Conservation (phyloP, 208 protist genomes). For the Crithidia expoeki region DNA sequence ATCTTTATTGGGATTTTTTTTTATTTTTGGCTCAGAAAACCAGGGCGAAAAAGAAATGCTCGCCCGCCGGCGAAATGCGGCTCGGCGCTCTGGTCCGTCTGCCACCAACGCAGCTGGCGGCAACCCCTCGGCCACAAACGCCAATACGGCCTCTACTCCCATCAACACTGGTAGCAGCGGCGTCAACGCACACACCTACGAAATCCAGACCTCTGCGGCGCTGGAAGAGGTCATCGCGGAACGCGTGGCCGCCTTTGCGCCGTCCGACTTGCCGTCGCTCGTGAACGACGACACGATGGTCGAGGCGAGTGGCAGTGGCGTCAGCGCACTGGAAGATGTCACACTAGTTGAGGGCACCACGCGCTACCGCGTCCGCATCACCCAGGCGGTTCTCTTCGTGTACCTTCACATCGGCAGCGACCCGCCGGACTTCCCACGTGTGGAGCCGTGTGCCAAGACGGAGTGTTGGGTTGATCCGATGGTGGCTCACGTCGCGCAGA, state of each 20-base stretch:
- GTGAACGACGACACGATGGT: conserved; percentile 46
- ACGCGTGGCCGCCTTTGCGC: conserved; percentile 68
- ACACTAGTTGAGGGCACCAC: conserved; percentile 24
- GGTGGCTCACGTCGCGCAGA: conserved; percentile 65
- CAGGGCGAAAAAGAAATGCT: conserved; percentile 17
- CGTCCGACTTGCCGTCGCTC: conserved; percentile 66
- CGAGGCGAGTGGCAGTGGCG: conserved; percentile 26
- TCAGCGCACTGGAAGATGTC: conserved; percentile 21
- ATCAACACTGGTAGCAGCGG: conserved; percentile 4
- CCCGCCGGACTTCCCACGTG: conserved; percentile 96
- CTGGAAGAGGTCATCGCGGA: conserved; percentile 57
- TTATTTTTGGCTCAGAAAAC: not conserved
- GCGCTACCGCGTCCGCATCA: conserved; percentile 41
- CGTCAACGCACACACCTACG: conserved; percentile 9
- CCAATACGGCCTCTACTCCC: not conserved
- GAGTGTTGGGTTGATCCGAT: conserved; percentile 97
- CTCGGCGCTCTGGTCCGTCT: conserved; percentile 18
- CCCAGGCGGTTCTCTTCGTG: conserved; percentile 91
- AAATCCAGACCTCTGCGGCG: conserved; percentile 11
- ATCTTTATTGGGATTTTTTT: conserved; percentile 16
- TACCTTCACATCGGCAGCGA: conserved; percentile 98
- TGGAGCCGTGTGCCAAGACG: conserved; percentile 95
- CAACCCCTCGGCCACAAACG: not conserved
- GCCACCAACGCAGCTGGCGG: not conserved
- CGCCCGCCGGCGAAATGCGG: conserved; percentile 20